Evolutionary conservation across 371 early-diverging fungal genomes (phyloP).

Genomic region (Lichtheimia hyalospora): DNA sequence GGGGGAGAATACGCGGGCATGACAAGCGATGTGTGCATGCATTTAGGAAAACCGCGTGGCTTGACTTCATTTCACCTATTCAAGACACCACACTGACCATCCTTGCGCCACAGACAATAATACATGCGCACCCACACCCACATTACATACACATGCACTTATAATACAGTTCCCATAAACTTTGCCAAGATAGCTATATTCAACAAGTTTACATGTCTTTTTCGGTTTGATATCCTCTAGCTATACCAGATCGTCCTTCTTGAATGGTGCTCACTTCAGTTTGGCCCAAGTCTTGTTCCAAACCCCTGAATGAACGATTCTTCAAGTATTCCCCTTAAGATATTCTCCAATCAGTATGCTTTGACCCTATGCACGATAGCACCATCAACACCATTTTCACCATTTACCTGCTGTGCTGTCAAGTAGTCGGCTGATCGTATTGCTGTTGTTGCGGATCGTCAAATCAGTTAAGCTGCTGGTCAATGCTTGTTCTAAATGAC

Average conservation of each 20-base stretch:
- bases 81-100: conserved; percentile 5
- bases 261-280: conserved; percentile 63
- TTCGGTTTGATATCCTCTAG: conserved; percentile 72
- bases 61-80: conserved; percentile 15
- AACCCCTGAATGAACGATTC: conserved; percentile 75
- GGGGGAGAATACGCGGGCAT: too few relatives aligned
- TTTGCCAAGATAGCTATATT: conserved; percentile 5
- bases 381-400: background rate
- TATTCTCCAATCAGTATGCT: background rate
- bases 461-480: conserved; percentile 52
- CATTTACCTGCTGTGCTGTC: conserved; percentile 77
- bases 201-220: conserved; percentile 20
- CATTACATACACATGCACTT: background rate
- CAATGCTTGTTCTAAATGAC: conserved; percentile 11
- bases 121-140: too few relatives aligned
- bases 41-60: background rate
- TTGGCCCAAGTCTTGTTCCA: conserved; percentile 73
- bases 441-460: conserved; percentile 58
- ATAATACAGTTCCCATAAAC: background rate
- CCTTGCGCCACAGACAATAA: background rate
- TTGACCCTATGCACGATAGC: background rate
- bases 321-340: conserved; percentile 62
- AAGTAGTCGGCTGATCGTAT: conserved; percentile 63
- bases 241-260: conserved; percentile 88
- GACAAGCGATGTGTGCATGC: too few relatives aligned